Conservation (phyloP, 495 filamentous ascomycete genomes). For the Penicillium riverlandense region DNA sequence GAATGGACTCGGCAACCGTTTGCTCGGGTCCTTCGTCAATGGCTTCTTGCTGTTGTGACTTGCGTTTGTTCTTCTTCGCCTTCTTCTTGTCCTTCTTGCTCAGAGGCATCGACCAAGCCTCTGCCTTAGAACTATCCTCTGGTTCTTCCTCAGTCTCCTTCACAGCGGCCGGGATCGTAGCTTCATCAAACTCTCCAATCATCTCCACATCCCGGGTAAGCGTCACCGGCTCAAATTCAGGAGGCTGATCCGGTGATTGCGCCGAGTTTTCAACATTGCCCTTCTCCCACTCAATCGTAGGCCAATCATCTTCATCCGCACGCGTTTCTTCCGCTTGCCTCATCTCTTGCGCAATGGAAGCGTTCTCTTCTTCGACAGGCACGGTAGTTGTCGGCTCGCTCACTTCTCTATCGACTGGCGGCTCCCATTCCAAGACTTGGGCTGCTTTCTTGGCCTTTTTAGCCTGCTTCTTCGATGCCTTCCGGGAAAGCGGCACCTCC, state of each 20-base stretch:
- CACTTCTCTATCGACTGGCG: not conserved
- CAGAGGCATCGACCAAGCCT: conserved; percentile 6
- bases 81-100: conserved; percentile 27
- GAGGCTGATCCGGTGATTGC: conserved; percentile 16
- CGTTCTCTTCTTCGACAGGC: conserved; percentile 1
- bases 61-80: conserved; percentile 20
- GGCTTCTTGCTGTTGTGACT: conserved; percentile 13
- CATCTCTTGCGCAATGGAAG: not conserved
- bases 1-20: conserved; percentile 3
- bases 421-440: conserved; percentile 1
- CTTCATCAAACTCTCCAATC: conserved; percentile 29
- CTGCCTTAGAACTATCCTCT: conserved; percentile 2
- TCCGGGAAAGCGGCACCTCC: conserved; percentile 15
- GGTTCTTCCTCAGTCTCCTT: conserved; percentile 4
- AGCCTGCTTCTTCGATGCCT: conserved; percentile 18
- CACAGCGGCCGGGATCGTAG: conserved; percentile 22
- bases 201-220: conserved; percentile 20
- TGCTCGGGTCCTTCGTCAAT: not conserved
- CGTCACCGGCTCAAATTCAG: conserved; percentile 15
- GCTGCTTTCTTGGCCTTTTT: conserved; percentile 17
- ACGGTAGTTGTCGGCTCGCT: conserved; percentile 2
- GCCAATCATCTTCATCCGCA: conserved; percentile 24
- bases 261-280: conserved; percentile 18
- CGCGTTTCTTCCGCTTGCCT: conserved; percentile 6
- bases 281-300: conserved; percentile 33